Evolutionary conservation across 805 yeast species (phyloP), one percentile per base, ranked within the genome.

Genomic region (Barnettozyma sp.): DNA sequence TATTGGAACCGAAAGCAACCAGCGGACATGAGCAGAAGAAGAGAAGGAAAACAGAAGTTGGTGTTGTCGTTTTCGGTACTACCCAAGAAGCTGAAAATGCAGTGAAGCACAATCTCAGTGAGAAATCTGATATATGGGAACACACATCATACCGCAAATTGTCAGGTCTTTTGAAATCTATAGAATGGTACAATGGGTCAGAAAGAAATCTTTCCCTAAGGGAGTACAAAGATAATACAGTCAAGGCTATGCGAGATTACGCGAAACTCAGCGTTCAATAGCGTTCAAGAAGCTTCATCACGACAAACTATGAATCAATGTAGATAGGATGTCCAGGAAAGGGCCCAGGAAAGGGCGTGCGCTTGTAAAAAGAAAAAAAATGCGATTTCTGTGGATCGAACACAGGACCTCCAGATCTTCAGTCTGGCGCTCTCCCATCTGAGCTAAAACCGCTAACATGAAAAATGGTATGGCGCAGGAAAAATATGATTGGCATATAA

Each of bases 341-440:
- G n/a, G n/a, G n/a, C n/a, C n/a, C n/a, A n/a, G n/a, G n/a, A n/a
- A n/a, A n/a, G n/a, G n/a, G n/a, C n/a, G n/a, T n/a, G n/a, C n/a
- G n/a, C n/a, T 13, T 21, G 30, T 16, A 26, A 26, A 23, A 23
- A 31, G 40, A 44, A 44, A 45, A 43, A 32, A 40, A 38, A 48
- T 69, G 75, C 75, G 71, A 66, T 58, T 65, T 68, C 71, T 73
- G 81, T 71, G 82, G 81, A 73, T 76, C 76, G 82, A 77, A 77
- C 82, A 71, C 81, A 73, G 78, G 80, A 75, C 83, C 82, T 76
- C 67, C 77, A 74, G 82, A 76, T 76, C 53, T 49, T 49, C 52
- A 50, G 53, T 49, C 50, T 46, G 44, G 42, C 51, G 52, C 52
- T 50, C 52, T 50, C 52, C 52, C 54, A 45, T 40, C 52, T 50